Percentiles rank a stretch among this genome's conserved stretches.
phyloP scores from a whole-genome alignment of 371 early-diverging fungal species.

The Funneliformis caledonium region DNA sequence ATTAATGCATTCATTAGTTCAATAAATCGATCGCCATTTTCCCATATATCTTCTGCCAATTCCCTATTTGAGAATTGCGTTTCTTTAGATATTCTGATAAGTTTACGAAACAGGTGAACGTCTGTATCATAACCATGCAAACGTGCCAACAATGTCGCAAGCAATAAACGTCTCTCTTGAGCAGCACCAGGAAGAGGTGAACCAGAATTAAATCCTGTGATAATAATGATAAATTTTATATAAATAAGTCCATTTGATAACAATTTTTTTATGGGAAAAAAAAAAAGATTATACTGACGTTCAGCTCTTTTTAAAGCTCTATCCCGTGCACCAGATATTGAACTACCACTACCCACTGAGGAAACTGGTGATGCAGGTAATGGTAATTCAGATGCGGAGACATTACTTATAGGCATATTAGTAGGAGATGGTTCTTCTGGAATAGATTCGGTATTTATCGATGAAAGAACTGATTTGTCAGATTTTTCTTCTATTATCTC shows the following conservation, averaged over 20 bases:
- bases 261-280: neutral
- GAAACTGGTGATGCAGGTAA: neutral
- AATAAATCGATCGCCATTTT: slow-evolving; percentile 39
- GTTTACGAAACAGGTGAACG: slow-evolving; percentile 22
- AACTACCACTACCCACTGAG: neutral
- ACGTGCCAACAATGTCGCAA: slow-evolving; percentile 33
- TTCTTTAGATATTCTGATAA: slow-evolving; percentile 38
- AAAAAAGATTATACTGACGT: slow-evolving; percentile 1
- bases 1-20: slow-evolving; percentile 36
- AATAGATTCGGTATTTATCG: neutral
- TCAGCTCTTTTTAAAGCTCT: slow-evolving; percentile 19
- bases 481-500: neutral
- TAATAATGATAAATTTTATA: neutral
- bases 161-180: slow-evolving; percentile 30
- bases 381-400: neutral
- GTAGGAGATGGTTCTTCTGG: neutral
- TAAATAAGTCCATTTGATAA: neutral
- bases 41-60: slow-evolving; percentile 36
- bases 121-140: slow-evolving; percentile 28
- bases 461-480: neutral
- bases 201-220: neutral
- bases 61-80: slow-evolving; percentile 4
- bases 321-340: slow-evolving; percentile 29
- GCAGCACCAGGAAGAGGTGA: slow-evolving; percentile 3
- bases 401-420: neutral